Percentiles rank a stretch among this genome's conserved stretches.
Conservation (phyloP, 306 rosid genomes). For the Coriaria nepalensis region DNA sequence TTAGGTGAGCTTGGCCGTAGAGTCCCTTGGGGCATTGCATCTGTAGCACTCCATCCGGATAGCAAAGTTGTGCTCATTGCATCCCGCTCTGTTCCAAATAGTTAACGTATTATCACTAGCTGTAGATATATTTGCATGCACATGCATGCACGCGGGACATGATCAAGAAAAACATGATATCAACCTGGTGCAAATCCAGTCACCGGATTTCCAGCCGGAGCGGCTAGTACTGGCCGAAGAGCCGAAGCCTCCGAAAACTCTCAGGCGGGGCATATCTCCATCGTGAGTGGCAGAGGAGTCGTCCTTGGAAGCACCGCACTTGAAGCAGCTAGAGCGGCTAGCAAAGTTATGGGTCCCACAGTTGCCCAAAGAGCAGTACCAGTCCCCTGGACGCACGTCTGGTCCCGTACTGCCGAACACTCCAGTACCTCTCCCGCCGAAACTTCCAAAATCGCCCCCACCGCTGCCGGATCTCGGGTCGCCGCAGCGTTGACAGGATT, state of each 20-base stretch:
- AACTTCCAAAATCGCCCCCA: constrained; percentile 21
- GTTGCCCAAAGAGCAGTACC: constrained; percentile 67
- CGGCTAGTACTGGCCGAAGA: constrained; percentile 29
- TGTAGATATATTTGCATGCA: background rate
- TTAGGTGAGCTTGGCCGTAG: constrained; percentile 13
- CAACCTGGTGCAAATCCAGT: constrained; percentile 81
- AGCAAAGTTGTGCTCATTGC: constrained; percentile 97
- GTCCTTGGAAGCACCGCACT: constrained; percentile 75
- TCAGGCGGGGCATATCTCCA: constrained; percentile 32
- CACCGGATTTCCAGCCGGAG: constrained; percentile 85
- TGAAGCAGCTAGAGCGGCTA: constrained; percentile 84
- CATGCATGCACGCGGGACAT: background rate
- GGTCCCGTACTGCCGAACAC: constrained; percentile 60
- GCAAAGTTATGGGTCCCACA: constrained; percentile 92
- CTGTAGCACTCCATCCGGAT: constrained; percentile 92
- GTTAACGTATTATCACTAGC: background rate
- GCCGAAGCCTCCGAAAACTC: constrained; percentile 25
- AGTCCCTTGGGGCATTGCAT: constrained; percentile 96
- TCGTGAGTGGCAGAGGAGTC: constrained; percentile 32
- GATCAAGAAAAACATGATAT: background rate
- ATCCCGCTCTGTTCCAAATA: constrained; percentile 46
- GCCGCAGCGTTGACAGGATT: constrained; percentile 68
- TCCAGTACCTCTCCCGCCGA: constrained; percentile 29
- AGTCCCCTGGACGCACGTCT: constrained; percentile 81
- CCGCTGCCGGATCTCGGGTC: constrained; percentile 29